A percentile compares a stretch with the other conserved stretches of the same genome.
Evolutionary conservation across 371 early-diverging fungal genomes (phyloP).

Genomic region (Vairimorpha necatrix): DNA sequence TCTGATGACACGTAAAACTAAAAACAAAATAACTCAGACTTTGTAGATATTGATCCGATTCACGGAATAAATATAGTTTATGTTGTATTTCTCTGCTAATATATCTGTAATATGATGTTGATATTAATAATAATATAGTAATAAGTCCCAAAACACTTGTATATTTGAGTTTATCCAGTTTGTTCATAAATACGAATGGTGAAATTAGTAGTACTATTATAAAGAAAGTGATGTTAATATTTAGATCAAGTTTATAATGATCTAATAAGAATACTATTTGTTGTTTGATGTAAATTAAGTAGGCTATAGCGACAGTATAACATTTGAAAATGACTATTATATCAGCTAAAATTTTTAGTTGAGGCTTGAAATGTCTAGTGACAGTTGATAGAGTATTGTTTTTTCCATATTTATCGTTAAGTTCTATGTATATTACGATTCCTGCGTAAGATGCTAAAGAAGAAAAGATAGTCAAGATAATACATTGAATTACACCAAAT

Average conservation of each 20-base stretch:
- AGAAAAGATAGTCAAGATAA: slow-evolving; percentile 14
- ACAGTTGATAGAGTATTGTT: slow-evolving; percentile 26
- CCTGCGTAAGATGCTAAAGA: slow-evolving; percentile 36
- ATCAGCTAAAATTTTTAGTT: slow-evolving; percentile 24
- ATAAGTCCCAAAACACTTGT: slow-evolving; percentile 37
- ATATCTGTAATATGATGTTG: slow-evolving; percentile 14
- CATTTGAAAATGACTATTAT: slow-evolving; percentile 42
- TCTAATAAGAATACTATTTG: background rate
- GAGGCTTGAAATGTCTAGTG: slow-evolving; percentile 14
- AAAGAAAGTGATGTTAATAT: background rate
- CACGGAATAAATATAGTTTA: background rate
- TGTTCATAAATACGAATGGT: slow-evolving; percentile 31
- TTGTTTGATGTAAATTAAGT: slow-evolving; percentile 27
- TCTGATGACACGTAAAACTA: slow-evolving; percentile 53
- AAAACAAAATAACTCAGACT: slow-evolving; percentile 47
- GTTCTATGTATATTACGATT: slow-evolving; percentile 31
- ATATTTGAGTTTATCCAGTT: slow-evolving; percentile 33
- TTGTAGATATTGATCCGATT: background rate
- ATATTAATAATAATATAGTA: slow-evolving; percentile 29
- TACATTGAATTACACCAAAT: slow-evolving; percentile 28
- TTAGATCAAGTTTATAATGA: background rate
- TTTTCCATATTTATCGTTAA: slow-evolving; percentile 39
- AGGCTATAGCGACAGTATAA: slow-evolving; percentile 31
- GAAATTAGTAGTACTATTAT: slow-evolving; percentile 11
- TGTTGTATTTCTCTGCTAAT: background rate